A percentile compares a stretch with the other conserved stretches of the same genome.
These are phyloP conservation scores for Syncephalastrum racemosum DNA, from an alignment of 371 early-diverging fungal genomes.

Conservation along the genomic window DNA sequence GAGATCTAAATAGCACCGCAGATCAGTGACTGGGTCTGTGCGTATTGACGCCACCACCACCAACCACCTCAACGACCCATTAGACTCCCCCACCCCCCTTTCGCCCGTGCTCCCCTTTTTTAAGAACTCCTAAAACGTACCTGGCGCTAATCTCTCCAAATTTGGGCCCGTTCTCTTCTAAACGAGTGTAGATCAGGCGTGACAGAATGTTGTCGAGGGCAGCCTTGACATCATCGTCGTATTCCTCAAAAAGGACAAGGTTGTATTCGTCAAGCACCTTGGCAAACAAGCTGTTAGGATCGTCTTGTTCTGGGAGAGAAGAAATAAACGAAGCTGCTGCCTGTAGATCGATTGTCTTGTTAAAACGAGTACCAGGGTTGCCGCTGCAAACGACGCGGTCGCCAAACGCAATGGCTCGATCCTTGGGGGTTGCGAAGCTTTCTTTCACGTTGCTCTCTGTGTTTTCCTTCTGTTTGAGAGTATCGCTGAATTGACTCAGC, in stretches of 20 bases:
- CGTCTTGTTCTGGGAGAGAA: conserved; percentile 20
- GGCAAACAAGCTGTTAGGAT: conserved; percentile 30
- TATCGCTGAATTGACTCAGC: too few relatives aligned
- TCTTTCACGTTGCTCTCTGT: too few relatives aligned
- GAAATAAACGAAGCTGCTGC: conserved; percentile 50
- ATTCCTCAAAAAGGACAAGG: conserved; percentile 76
- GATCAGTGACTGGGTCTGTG: not conserved
- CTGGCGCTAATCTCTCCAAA: conserved; percentile 50
- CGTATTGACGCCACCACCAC: not conserved
- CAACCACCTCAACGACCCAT: conserved; percentile 2
- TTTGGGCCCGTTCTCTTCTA: conserved; percentile 72
- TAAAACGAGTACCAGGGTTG: conserved; percentile 49
- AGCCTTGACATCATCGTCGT: conserved; percentile 74
- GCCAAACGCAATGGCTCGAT: conserved; percentile 13
- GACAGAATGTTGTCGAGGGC: conserved; percentile 76
- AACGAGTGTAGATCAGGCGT: conserved; percentile 83
- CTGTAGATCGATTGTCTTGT: conserved; percentile 43
- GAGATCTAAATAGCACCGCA: conserved; percentile 47
- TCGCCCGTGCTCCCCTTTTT: not conserved
- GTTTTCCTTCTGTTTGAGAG: too few relatives aligned
- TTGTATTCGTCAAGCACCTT: conserved; percentile 82
- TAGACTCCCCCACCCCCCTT: not conserved
- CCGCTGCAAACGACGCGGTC: conserved; percentile 34
- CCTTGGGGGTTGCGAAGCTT: too few relatives aligned
- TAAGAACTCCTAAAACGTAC: conserved; percentile 25